Evolutionary conservation across 257 asterid species (phyloP).

Genomic region (Ligustrum vulgare): DNA sequence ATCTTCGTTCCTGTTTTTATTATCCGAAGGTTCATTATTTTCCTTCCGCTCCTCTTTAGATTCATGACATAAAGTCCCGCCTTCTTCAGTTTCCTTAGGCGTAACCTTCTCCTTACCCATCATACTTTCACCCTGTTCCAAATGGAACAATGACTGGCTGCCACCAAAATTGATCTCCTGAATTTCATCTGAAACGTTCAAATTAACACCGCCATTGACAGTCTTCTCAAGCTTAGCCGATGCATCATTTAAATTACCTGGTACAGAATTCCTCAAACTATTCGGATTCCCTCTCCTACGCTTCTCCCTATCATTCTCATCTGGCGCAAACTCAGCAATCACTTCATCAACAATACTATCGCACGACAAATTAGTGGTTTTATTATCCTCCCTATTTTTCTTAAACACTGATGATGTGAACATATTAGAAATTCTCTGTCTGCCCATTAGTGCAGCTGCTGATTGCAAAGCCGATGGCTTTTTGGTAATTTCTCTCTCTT

Average conservation of each 20-base stretch:
- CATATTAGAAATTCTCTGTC: slow-evolving; percentile 76
- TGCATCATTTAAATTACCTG: slow-evolving; percentile 22
- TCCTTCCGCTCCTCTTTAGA: slow-evolving; percentile 28
- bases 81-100: slow-evolving; percentile 19
- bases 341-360: slow-evolving; percentile 87
- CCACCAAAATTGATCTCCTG: slow-evolving; percentile 25
- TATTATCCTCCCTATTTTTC: slow-evolving; percentile 52
- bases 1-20: slow-evolving; percentile 28
- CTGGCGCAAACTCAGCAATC: slow-evolving; percentile 91
- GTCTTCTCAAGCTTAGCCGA: slow-evolving; percentile 50
- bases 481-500: slow-evolving; percentile 50
- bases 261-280: slow-evolving; percentile 22
- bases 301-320: slow-evolving; percentile 78
- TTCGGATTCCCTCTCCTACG: slow-evolving; percentile 50
- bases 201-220: slow-evolving; percentile 28
- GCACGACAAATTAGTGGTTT: slow-evolving; percentile 43
- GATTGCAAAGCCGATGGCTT: slow-evolving; percentile 64
- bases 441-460: slow-evolving; percentile 90
- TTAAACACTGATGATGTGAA: slow-evolving; percentile 82
- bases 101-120: slow-evolving; percentile 23
- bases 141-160: slow-evolving; percentile 27
- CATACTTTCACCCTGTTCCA: slow-evolving; percentile 22
- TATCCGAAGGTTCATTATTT: slow-evolving; percentile 21
- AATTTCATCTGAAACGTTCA: slow-evolving; percentile 29
- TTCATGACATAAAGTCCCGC: slow-evolving; percentile 7